Evolutionary conservation across 2,329 filamentous ascomycete species (phyloP), one percentile per base, ranked within the genome.

Genomic region (Microsporum ferrugineum): DNA sequence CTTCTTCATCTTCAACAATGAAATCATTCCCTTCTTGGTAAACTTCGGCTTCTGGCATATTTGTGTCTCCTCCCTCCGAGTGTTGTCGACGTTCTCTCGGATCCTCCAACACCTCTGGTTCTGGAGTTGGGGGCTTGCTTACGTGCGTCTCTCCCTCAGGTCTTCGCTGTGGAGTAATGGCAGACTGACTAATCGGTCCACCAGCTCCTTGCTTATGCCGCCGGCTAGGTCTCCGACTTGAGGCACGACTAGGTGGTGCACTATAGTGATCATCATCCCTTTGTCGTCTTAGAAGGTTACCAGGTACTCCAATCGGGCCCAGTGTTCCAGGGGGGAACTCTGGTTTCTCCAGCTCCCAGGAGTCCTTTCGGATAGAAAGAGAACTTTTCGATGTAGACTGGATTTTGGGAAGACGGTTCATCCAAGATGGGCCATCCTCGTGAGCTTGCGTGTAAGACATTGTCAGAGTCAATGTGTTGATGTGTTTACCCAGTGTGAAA

Each of bases 401-500:
- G 38, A 88, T 85, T 56, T 84, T 80, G 3, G 94, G 94, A 49
- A 99, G 79, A 60, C 94, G 83, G 67, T 95, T 94, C 88, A 97
- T 95, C 94, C 94, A 99, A 1, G 85, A 85, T 1, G 91, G 88
- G 0, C 91, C 89, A 39, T 95, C 89, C 61, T 96, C 92, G 58
- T 88, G 88, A 17, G 87, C 91, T 63, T 87, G 84, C 0, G 94
- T 99, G 77, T 97, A 99, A 0, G 94, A 96, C 83, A 99, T 89
- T 60, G 94, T 96, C 63, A 99, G 80, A 0, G 89, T 91, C 66
- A 99, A 77, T 0, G 94, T 97, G 76, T 97, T 97, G 82, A 99
- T 99, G 63, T 89, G 91, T 75, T 97, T 99, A 68, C 94, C 94
- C 1, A 99, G 83, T 0, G 94, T 97, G 69, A 99, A 99, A 6